Conservation (phyloP, 1,284 basidiomycete species). For the Austroboletus niveus region DNA sequence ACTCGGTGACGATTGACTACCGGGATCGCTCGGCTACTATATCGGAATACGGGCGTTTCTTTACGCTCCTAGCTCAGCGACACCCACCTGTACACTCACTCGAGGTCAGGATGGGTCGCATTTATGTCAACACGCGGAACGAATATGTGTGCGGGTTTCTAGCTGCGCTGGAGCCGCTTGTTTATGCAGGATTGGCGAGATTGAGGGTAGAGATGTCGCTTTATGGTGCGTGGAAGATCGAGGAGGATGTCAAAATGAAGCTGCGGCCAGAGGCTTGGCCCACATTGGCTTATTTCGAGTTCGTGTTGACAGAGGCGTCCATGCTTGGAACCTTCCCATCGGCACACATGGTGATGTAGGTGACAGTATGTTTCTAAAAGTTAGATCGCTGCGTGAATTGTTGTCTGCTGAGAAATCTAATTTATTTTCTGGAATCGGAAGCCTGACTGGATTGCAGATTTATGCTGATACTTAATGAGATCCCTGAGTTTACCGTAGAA, state of each 20-base stretch:
- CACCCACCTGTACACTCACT: constrained; percentile 4
- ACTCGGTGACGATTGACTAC: constrained; percentile 8
- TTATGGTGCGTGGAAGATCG: constrained; percentile 7
- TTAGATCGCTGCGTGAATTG: not conserved
- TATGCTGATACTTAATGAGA: too few relatives aligned
- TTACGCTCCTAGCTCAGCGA: constrained; percentile 7
- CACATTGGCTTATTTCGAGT: constrained; percentile 9
- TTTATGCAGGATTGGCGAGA: constrained; percentile 4
- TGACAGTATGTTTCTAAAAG: not conserved
- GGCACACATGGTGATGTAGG: not conserved
- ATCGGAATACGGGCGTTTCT: constrained; percentile 5
- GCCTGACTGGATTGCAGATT: too few relatives aligned
- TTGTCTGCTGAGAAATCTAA: not conserved
- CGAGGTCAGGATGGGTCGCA: constrained; percentile 9
- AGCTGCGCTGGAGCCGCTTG: constrained; percentile 5
- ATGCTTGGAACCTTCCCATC: not conserved
- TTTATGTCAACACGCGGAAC: constrained; percentile 4
- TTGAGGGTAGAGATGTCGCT: constrained; percentile 11
- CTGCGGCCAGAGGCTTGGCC: constrained; percentile 10
- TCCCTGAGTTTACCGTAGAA: too few relatives aligned
- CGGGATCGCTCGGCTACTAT: constrained; percentile 2
- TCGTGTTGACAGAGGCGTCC: constrained; percentile 12
- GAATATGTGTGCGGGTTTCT: constrained; percentile 11
- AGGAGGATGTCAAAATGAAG: constrained; percentile 7
- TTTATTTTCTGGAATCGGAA: not conserved